A percentile compares a stretch with the other conserved stretches of the same genome.
These are phyloP conservation scores for Metarhizium rileyi DNA, from an alignment of 2,329 filamentous ascomycete species.

Conservation along the genomic window DNA sequence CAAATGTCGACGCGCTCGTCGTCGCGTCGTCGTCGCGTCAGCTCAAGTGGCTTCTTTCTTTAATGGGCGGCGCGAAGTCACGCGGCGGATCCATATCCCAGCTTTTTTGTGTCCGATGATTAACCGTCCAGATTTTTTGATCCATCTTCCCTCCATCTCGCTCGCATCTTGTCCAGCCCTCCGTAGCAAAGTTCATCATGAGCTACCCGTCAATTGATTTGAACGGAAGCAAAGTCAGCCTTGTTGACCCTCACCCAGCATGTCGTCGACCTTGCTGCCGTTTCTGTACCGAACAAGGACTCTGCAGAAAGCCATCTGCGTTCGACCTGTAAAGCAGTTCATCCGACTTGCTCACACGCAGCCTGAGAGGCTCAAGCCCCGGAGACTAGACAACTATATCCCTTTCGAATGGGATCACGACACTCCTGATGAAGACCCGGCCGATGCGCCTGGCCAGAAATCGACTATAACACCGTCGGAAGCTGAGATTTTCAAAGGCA, in stretches of 20 bases:
- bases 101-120: not conserved
- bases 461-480: slow-evolving; percentile 51
- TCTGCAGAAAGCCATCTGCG: slow-evolving; percentile 22
- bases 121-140: not conserved
- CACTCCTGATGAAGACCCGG: slow-evolving; percentile 10
- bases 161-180: too few relatives aligned
- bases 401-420: slow-evolving; percentile 41
- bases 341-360: slow-evolving; percentile 13
- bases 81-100: slow-evolving; percentile 7
- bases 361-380: slow-evolving; percentile 6
- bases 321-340: slow-evolving; percentile 14
- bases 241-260: slow-evolving; percentile 14
- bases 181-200: not conserved
- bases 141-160: too few relatives aligned
- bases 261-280: slow-evolving; percentile 45
- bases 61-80: slow-evolving; percentile 11
- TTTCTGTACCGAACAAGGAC: slow-evolving; percentile 68
- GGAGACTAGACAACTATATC: slow-evolving; percentile 28
- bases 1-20: not conserved
- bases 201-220: not conserved
- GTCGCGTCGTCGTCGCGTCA: not conserved
- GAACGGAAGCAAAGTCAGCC: too few relatives aligned
- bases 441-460: slow-evolving; percentile 12
- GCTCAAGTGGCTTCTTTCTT: slow-evolving; percentile 6
- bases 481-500: slow-evolving; percentile 48